Evolutionary conservation across 208 protist species (phyloP).

Genomic region (Zelonia costaricensis): DNA sequence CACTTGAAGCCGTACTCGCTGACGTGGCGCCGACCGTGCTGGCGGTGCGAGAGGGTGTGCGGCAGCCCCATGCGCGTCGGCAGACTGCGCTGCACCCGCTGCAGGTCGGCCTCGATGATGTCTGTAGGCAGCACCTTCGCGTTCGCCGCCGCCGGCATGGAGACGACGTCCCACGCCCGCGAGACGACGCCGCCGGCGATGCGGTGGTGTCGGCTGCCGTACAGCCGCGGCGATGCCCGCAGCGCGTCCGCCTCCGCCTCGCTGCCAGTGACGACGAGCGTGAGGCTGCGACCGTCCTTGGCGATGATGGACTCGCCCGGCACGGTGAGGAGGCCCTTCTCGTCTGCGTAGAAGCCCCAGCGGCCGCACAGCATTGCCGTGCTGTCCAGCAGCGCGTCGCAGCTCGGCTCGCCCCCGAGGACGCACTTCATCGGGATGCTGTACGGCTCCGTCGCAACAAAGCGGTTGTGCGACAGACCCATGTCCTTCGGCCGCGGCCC

Average conservation of each 20-base stretch:
- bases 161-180: conserved; percentile 81
- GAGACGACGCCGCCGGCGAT: conserved; percentile 67
- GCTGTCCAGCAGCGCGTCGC: conserved; percentile 75
- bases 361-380: conserved; percentile 81
- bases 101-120: conserved; percentile 57
- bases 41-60: conserved; percentile 69
- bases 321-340: conserved; percentile 76
- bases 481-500: conserved; percentile 86
- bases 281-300: conserved; percentile 51
- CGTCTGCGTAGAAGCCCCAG: conserved; percentile 91
- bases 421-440: conserved; percentile 91
- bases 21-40: conserved; percentile 71
- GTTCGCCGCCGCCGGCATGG: conserved; percentile 27
- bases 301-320: conserved; percentile 68
- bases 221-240: conserved; percentile 66
- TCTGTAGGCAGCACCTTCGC: conserved; percentile 29
- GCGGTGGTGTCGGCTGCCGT: conserved; percentile 84
- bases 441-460: conserved; percentile 87
- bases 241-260: conserved; percentile 60
- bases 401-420: conserved; percentile 78
- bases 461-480: conserved; percentile 61
- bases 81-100: conserved; percentile 70
- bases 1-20: conserved; percentile 82
- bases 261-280: conserved; percentile 55
- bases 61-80: conserved; percentile 71